Conservation (phyloP, 352 stramenopile species). For the Globisporangium spiculum region DNA sequence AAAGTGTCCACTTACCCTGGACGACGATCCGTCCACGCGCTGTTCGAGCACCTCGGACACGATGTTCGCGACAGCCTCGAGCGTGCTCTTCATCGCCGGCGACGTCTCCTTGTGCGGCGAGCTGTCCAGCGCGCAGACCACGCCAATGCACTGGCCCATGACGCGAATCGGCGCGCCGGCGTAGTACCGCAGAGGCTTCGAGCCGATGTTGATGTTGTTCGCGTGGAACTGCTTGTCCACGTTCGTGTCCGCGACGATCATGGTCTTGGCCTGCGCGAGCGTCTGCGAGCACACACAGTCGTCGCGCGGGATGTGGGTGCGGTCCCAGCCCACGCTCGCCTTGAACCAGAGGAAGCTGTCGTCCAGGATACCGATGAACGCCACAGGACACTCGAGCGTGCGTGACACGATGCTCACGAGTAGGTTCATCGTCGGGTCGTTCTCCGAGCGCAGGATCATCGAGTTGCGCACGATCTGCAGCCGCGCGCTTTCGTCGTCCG, state of each 20-base stretch:
- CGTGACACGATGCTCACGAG: slow-evolving; percentile 67
- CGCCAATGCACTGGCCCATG: slow-evolving; percentile 56
- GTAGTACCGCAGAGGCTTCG: slow-evolving; percentile 56
- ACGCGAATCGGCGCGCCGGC: slow-evolving; percentile 59
- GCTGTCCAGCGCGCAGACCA: slow-evolving; percentile 63
- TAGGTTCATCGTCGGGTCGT: slow-evolving; percentile 72
- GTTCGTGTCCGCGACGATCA: slow-evolving; percentile 64
- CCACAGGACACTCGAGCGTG: slow-evolving; percentile 61
- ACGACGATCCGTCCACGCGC: slow-evolving; percentile 31
- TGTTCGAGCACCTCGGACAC: slow-evolving; percentile 82
- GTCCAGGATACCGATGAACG: slow-evolving; percentile 69
- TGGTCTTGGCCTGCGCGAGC: slow-evolving; percentile 41
- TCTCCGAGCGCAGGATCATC: slow-evolving; percentile 45
- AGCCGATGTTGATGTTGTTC: slow-evolving; percentile 39
- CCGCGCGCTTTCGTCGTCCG: slow-evolving; percentile 42
- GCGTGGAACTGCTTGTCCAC: slow-evolving; percentile 70
- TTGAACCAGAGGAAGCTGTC: slow-evolving; percentile 60
- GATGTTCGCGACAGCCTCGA: slow-evolving; percentile 76
- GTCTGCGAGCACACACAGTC: slow-evolving; percentile 53
- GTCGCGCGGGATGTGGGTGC: slow-evolving; percentile 48
- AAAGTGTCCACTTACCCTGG: slow-evolving; percentile 11
- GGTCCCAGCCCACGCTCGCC: slow-evolving; percentile 61
- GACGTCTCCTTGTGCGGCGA: slow-evolving; percentile 46
- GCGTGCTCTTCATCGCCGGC: slow-evolving; percentile 56
- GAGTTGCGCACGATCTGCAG: slow-evolving; percentile 51